phyloP scores from a whole-genome alignment of 495 filamentous ascomycete genomes.

The Penicillium cataractarum region DNA sequence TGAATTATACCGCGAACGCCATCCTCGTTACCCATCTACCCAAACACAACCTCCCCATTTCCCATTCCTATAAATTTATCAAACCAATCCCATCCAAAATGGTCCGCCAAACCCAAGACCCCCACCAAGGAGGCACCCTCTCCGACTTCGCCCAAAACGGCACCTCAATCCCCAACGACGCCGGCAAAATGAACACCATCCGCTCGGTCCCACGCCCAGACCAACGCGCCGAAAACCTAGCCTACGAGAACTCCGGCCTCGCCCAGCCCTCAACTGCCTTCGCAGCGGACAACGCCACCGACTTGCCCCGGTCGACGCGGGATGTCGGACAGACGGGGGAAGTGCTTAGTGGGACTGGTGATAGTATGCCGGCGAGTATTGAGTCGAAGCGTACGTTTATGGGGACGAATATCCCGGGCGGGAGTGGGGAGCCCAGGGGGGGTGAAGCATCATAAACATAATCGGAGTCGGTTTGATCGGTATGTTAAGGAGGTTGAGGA shows the following conservation, averaged over 20 bases:
- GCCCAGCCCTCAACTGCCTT: conserved; percentile 39
- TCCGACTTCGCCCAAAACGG: conserved; percentile 57
- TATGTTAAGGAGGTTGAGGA: conserved; percentile 34
- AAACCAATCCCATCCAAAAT: conserved; percentile 18
- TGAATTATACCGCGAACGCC: background rate
- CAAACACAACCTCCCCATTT: background rate
- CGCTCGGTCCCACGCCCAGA: conserved; percentile 60
- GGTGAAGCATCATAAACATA: conserved; percentile 48
- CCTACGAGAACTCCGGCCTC: conserved; percentile 36
- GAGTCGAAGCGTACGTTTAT: conserved; percentile 52
- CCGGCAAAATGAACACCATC: conserved; percentile 54
- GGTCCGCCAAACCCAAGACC: conserved; percentile 23
- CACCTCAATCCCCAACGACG: conserved; percentile 57
- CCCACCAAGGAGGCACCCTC: conserved; percentile 40
- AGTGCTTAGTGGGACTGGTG: conserved; percentile 55
- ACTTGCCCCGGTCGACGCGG: conserved; percentile 52
- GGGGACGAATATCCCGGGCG: conserved; percentile 37
- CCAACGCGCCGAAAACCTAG: conserved; percentile 41
- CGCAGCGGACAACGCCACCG: conserved; percentile 56
- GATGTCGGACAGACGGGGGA: conserved; percentile 53
- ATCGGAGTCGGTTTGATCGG: conserved; percentile 45
- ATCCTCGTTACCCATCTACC: background rate
- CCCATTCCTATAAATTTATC: background rate
- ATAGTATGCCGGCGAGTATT: conserved; percentile 46
- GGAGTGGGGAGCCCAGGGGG: conserved; percentile 41